phyloP scores from a whole-genome alignment of 176 grass and related monocot genomes.

The Leersia perrieri region DNA sequence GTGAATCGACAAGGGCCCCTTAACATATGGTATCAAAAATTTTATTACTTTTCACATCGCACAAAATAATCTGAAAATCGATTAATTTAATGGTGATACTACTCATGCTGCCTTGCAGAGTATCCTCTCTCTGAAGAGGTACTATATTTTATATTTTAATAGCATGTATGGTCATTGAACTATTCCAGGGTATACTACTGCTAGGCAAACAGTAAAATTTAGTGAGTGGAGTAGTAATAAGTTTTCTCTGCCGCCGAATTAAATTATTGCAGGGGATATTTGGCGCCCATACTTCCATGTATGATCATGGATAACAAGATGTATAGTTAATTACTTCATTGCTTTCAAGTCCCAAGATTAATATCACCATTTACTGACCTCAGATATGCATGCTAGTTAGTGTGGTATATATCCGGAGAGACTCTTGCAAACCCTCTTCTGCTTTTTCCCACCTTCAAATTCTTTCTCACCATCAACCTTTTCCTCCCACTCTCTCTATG shows the following conservation, averaged over 20 bases:
- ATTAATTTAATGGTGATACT: not conserved
- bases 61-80: not conserved
- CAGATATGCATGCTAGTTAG: not conserved
- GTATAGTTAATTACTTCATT: not conserved
- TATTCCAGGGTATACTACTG: not conserved
- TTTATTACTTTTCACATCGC: not conserved
- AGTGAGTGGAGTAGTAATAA: slow-evolving; percentile 4
- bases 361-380: slow-evolving; percentile 28
- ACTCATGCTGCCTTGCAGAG: not conserved
- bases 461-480: slow-evolving; percentile 27
- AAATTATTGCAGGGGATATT: slow-evolving; percentile 34
- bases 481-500: slow-evolving; percentile 12
- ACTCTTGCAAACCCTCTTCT: slow-evolving; percentile 2
- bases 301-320: slow-evolving; percentile 7
- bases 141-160: not conserved
- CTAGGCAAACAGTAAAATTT: not conserved
- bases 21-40: too few species aligned
- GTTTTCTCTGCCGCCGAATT: slow-evolving; percentile 13
- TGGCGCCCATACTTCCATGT: slow-evolving; percentile 43
- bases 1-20: too few species aligned
- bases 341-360: slow-evolving; percentile 48
- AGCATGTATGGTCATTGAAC: not conserved
- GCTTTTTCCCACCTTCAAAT: slow-evolving; percentile 37
- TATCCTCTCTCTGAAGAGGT: too few species aligned
- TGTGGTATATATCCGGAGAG: not conserved